Base-by-base conservation (phyloP, 2,329 filamentous ascomycete species). In the Cadophora sp. region DNA sequence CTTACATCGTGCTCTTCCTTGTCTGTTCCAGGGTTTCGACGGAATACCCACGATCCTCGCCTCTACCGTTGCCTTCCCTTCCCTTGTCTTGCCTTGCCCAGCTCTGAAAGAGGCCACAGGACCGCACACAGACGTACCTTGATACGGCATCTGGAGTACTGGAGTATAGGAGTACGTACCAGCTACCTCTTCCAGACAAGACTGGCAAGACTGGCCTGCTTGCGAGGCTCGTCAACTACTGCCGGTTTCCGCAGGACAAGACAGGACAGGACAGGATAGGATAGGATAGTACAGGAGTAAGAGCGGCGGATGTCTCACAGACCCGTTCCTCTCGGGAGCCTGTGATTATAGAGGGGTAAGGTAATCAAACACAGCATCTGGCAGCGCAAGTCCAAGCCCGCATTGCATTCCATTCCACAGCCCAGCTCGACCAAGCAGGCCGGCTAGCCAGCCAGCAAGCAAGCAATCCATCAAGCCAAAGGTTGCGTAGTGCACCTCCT, bases 281-380 rank as follows among this genome's bases (percentile, higher is more conserved):
- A 30, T 30, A 30, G 27, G 27, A 30, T 30, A 30, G 27, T 3
- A 30, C 27, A 30, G 36, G 43, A 20, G 58, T 68, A 67, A 72
- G 48, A 66, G 70, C 67, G 66, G 70, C 72, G 70, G 58, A 61
- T 72, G 70, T 70, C 68, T 72, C 63, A 69, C 68, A 66, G 63
- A 68, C 62, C 56, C 56, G 20, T 59, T 27, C 65, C 66, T 62
- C 59, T 68, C 64, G 66, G 66, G 64, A 68, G 62, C 50, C 47
- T 68, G 62, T 70, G 64, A 68, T 72, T 66, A 22, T 66, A 60
- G 67, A 66, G 64, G 62, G 59, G 61, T 64, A 67, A 65, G 65
- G 68, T 68, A 71, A 72, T 72, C 70, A 71, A 72, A 72, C 70
- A 71, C 67, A 65, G 41, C 66, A 65, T 50, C 56, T 48, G 47